Evolutionary conservation across 306 rosid species (phyloP).

Genomic region (Medicago ruthenica): DNA sequence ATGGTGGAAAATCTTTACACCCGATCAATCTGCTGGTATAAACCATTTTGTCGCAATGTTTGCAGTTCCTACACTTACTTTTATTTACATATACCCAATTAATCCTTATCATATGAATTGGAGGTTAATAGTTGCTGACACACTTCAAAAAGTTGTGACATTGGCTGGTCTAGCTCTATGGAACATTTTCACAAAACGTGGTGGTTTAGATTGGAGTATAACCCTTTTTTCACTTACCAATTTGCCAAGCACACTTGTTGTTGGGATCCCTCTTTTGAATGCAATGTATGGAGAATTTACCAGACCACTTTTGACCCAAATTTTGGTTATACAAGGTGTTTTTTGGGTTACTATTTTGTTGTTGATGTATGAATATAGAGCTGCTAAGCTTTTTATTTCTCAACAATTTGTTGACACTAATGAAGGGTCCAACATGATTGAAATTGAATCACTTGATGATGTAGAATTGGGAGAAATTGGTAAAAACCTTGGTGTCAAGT

Average conservation of each 20-base stretch:
- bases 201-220: conserved; percentile 68
- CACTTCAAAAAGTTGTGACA: conserved; percentile 45
- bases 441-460: conserved; percentile 73
- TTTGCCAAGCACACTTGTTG: conserved; percentile 81
- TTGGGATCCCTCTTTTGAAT: conserved; percentile 73
- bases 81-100: conserved; percentile 33
- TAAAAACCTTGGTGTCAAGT: background rate
- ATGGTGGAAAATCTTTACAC: conserved; percentile 57
- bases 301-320: conserved; percentile 69
- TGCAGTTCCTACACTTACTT: conserved; percentile 41
- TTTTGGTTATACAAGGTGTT: conserved; percentile 68
- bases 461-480: conserved; percentile 54
- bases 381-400: conserved; percentile 63
- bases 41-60: conserved; percentile 42
- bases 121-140: conserved; percentile 38
- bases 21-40: conserved; percentile 45
- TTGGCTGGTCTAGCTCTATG: conserved; percentile 22
- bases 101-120: conserved; percentile 46
- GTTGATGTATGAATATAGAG: conserved; percentile 74
- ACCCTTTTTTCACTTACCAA: conserved; percentile 76
- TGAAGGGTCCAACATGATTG: conserved; percentile 61
- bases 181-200: conserved; percentile 48
- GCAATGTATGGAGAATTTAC: conserved; percentile 87
- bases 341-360: conserved; percentile 80
- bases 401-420: conserved; percentile 69